Base-by-base conservation (phyloP, 352 stramenopile species). In the Pythium plurisporium region DNA sequence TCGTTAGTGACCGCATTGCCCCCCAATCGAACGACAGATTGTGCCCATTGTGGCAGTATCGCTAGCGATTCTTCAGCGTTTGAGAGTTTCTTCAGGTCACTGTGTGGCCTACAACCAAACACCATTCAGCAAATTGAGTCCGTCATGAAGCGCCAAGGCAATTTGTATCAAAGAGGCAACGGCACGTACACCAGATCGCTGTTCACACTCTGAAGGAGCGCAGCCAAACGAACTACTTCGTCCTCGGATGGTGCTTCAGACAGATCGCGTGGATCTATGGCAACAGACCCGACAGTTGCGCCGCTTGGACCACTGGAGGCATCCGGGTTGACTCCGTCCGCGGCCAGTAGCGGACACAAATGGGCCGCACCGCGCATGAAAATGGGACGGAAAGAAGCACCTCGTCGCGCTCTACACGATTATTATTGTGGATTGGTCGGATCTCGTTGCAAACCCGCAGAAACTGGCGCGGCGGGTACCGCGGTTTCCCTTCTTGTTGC, bases 311-410 rank as follows among this genome's bases (percentile, higher is more conserved):
- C 25, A 17, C 33, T 45, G 65, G 65, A 14, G 25, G 60, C 70
- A 11, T 77, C 70, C 17, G 58, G 47, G 9, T 64, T 45, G n/a
- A 74, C 59, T 50, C 69, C 56, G 22, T 72, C 43, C 2, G 37
- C 27, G 5, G 25, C 41, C 30, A 68, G 79, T 27, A 91, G 67
- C 47, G 81, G 76, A 38, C 80, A 76, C 46, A 88, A 52, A 54
- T 83, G 84, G 52, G 74, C 37, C 5, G 60, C 72, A 53, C 76
- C 76, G 20, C 62, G 78, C 80, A 90, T 90, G 9, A 27, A 59
- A 34, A 55, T 43, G 4, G 48, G 37, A 38, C 33, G 15, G 20
- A 12, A 7, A 12, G 29, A 56, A 19, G 38, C 20, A 27, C 49
- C 33, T 12, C 42, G 7, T 25, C 29, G 52, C 68, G 60, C 47